Base-by-base conservation (phyloP, 306 rosid species). In the Trichosanthes cucumerina region DNA sequence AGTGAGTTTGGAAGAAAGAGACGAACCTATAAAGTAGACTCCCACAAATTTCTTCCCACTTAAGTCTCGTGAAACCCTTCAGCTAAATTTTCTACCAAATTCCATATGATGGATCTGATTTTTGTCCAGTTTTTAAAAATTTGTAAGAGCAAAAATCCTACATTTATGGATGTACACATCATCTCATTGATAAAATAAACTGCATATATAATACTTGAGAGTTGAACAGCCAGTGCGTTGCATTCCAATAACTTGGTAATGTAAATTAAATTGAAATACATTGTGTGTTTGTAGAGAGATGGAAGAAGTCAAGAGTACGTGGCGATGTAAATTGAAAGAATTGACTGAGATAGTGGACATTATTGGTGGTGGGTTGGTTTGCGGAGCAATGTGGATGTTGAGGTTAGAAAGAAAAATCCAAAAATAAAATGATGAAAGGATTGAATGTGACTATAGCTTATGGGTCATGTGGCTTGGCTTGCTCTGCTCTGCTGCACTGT, bases 371-470 rank as follows among this genome's bases (percentile, higher is more conserved):
- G 23, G 38, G 41, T 44, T 71, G 39, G 58, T 71, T 46, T 71
- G 6, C 24, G n/a, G 36, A 43, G 75, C 53, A 6, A 69, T 69
- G 49, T 41, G 34, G 24, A 31, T 49, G 9, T 8, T 73, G 62
- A 50, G 24, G 7, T 47, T 28, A 31, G 78, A 50, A 28, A 26
- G 63, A 74, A 52, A 50, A 52, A 33, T 50, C 58, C 58, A 33
- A 52, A 18, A 74, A 74, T 63, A 74, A 9, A 11, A 50, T 26
- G 62, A 49, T 46, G 78, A 52, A 74, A 52, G 11, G 62, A 74
- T 74, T 74, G 78, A 74, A 74, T 50, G 19, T 74, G 63, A 74
- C 78, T 31, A 74, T 74, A 74, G 78, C 63, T 74, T 74, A 74
- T 74, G 60, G 47, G 16, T 50, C 78, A 74, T 74, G 62, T 74